phyloP scores from a whole-genome alignment of 2,329 filamentous ascomycete species.

The Fusarium tricinctum region DNA sequence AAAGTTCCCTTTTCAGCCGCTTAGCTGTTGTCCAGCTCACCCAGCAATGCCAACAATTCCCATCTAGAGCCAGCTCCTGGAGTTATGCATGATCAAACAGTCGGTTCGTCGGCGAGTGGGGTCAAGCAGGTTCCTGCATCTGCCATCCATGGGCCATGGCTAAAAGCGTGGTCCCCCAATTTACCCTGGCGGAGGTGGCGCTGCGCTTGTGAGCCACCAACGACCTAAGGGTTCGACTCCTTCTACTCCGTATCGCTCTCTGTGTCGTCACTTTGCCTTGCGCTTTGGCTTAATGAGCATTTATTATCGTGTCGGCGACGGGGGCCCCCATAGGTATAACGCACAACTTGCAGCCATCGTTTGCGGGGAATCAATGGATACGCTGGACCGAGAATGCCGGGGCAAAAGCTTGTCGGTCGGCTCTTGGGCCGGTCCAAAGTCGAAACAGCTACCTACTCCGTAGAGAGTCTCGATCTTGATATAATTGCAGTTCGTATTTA shows the following conservation, averaged over 20 bases:
- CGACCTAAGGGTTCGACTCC: slow-evolving; percentile 17
- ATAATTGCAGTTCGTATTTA: slow-evolving; percentile 41
- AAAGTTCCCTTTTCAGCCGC: background rate
- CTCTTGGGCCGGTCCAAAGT: slow-evolving; percentile 15
- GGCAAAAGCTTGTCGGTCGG: slow-evolving; percentile 42
- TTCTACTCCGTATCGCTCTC: background rate
- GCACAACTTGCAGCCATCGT: slow-evolving; percentile 11
- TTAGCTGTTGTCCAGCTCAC: background rate
- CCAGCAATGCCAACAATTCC: slow-evolving; percentile 13
- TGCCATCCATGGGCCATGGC: slow-evolving; percentile 17
- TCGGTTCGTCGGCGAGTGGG: slow-evolving; percentile 48
- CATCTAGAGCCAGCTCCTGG: slow-evolving; percentile 19
- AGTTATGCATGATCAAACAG: slow-evolving; percentile 20
- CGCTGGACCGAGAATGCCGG: slow-evolving; percentile 27
- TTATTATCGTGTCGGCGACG: background rate
- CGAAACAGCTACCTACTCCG: slow-evolving; percentile 24
- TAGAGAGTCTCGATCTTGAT: slow-evolving; percentile 29
- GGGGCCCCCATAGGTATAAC: slow-evolving; percentile 1
- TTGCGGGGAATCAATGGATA: slow-evolving; percentile 33
- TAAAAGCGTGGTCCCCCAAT: slow-evolving; percentile 30
- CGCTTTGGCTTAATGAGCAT: slow-evolving; percentile 21
- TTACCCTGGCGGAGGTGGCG: slow-evolving; percentile 43
- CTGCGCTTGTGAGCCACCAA: slow-evolving; percentile 27
- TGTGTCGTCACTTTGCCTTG: slow-evolving; percentile 22
- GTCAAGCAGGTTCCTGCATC: slow-evolving; percentile 53